A percentile compares a stretch with the other conserved stretches of the same genome.
Conservation (phyloP, 2,329 filamentous ascomycete species). For the Phaeosphaeria sp. region DNA sequence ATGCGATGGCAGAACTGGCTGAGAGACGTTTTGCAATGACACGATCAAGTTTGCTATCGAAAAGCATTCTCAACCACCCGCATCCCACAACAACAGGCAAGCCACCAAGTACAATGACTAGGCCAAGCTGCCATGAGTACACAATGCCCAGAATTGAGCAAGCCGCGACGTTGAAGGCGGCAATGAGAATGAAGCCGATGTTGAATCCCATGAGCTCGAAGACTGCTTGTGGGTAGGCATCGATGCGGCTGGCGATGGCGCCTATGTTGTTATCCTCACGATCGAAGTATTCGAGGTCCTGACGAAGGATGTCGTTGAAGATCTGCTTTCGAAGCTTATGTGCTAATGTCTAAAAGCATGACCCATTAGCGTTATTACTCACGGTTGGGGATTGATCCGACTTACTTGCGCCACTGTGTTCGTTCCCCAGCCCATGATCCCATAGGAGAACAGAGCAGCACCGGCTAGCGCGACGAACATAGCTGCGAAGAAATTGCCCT, state of each 20-base stretch:
- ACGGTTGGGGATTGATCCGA: neutral
- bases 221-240: constrained; percentile 53
- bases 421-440: constrained; percentile 61
- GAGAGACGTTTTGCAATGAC: constrained; percentile 69
- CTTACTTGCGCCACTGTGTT: constrained; percentile 69
- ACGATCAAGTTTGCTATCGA: constrained; percentile 46
- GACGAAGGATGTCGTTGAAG: constrained; percentile 67
- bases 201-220: constrained; percentile 50
- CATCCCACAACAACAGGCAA: constrained; percentile 10
- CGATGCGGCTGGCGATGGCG: constrained; percentile 67
- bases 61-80: constrained; percentile 83
- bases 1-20: constrained; percentile 67
- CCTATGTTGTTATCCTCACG: constrained; percentile 86
- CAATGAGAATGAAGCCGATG: constrained; percentile 15
- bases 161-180: constrained; percentile 8
- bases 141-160: constrained; percentile 18
- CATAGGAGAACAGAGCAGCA: constrained; percentile 23
- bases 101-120: constrained; percentile 16
- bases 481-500: constrained; percentile 29
- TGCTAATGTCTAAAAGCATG: constrained; percentile 6
- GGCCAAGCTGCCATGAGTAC: constrained; percentile 20
- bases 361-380: neutral
- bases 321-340: constrained; percentile 15
- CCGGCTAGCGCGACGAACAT: constrained; percentile 32
- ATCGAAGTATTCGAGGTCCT: constrained; percentile 91